phyloP scores from a whole-genome alignment of 768 basidiomycete species.

The Termitomyces sp. region DNA sequence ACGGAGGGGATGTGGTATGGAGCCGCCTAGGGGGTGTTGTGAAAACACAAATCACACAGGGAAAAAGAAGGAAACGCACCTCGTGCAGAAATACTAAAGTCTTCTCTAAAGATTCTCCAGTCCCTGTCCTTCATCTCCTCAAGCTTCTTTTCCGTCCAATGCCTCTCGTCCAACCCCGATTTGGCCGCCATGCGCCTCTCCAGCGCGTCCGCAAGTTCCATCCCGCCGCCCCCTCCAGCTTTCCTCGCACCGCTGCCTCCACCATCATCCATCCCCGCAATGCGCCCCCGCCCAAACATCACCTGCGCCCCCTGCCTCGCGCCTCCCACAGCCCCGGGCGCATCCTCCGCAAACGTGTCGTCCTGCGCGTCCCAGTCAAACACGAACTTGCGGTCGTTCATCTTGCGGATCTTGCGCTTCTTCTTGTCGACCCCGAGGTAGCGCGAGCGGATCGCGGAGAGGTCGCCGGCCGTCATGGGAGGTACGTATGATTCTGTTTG shows the following conservation, averaged over 20 bases:
- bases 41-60: background rate
- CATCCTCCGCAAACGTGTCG: constrained; percentile 82
- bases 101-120: constrained; percentile 99
- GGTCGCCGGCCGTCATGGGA: constrained; percentile 77
- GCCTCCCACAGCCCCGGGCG: constrained; percentile 65
- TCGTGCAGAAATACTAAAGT: constrained; percentile 93
- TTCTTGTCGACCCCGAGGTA: constrained; percentile 95
- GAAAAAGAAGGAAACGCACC: constrained; percentile 43
- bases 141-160: constrained; percentile 95
- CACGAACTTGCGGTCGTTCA: constrained; percentile 96
- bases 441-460: constrained; percentile 81
- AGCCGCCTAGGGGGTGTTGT: constrained; percentile 57
- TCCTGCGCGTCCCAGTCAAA: constrained; percentile 99
- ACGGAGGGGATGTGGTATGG: constrained; percentile 90
- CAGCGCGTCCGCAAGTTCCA: constrained; percentile 73
- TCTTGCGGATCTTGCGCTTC: constrained; percentile 92
- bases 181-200: constrained; percentile 81
- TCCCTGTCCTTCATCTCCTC: constrained; percentile 95
- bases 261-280: constrained; percentile 86
- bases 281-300: constrained; percentile 82
- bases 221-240: constrained; percentile 27
- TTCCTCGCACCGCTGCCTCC: constrained; percentile 43
- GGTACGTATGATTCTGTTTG: constrained; percentile 42
- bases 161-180: constrained; percentile 85
- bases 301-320: constrained; percentile 80